Evolutionary conservation across 2,329 filamentous ascomycete species (phyloP), one percentile per base, ranked within the genome.

Genomic region (Cercospora zeina): DNA sequence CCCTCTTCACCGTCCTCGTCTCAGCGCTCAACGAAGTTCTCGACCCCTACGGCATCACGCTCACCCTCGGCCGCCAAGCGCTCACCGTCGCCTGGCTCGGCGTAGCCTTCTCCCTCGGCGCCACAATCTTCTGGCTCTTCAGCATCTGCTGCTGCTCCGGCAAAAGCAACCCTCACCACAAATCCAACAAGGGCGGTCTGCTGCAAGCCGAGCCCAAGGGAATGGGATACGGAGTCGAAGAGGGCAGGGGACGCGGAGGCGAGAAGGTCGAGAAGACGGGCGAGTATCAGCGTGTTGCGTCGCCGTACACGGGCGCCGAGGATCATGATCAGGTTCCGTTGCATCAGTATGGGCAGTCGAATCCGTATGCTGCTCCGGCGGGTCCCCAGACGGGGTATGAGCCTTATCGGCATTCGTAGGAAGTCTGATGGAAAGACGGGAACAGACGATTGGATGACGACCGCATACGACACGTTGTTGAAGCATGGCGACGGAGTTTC

Each of bases 121-220:
- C 89, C 7, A 86, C 85, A 67, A 78, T 96, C 74, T 97, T 97
- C 88, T 97, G 95, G 93, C 80, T 93, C 73, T 86, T 96, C 76
- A 91, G 87, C 76, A 85, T 89, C 72, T 97, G 93, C 88, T 97
- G 93, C 86, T 96, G 93, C 82, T 87, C 84, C 69, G 90, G 91
- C 51, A 81, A 83, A 69, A 81, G 78, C 59, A 78, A 79, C 30
- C 80, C 80, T 58, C 74, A 78, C 71, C 78, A 78, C 66, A 68
- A 74, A 64, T 74, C 73, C 58, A 78, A 79, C 64, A 72, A 73
- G 45, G 71, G 72, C 56, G 71, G 72, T n/a, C 70, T 77, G 9
- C 72, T 70, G 71, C 68, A 66, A 34, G 71, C 70, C 1, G 72
- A 72, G 64, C 68, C 68, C 16, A 71, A 70, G 61, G 69, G 67